These are phyloP conservation scores for Senna tora DNA, from an alignment of 306 rosid genomes.

Conservation along the genomic window DNA sequence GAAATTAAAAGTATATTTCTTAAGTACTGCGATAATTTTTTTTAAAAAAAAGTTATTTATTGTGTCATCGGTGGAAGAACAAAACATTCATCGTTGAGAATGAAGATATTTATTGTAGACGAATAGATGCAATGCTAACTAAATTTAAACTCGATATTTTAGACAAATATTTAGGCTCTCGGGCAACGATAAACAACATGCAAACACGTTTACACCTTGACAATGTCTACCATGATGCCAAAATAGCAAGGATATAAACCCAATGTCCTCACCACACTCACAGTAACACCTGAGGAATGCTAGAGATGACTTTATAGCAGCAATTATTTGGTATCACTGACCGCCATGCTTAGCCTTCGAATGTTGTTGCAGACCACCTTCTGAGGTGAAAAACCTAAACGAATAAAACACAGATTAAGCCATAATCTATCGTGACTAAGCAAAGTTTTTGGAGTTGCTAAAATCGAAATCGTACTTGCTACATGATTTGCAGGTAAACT, in stretches of 20 bases:
- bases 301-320: background rate
- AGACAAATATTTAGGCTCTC: background rate
- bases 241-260: background rate
- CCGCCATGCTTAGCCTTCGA: conserved; percentile 64
- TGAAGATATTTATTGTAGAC: no score
- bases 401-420: background rate
- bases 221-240: conserved; percentile 3
- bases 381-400: conserved; percentile 53
- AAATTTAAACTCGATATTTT: background rate
- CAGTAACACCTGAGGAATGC: conserved; percentile 6
- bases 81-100: no score
- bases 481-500: conserved; percentile 54
- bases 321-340: conserved; percentile 23
- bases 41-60: no score
- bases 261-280: conserved; percentile 26
- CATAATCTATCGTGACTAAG: background rate
- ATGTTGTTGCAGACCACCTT: conserved; percentile 62
- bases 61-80: no score
- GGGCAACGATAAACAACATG: conserved; percentile 9
- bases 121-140: background rate
- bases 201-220: background rate
- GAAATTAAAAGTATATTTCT: no score
- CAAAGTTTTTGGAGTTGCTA: no score
- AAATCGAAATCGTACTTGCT: conserved; percentile 46
- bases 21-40: no score